Base-by-base conservation (phyloP, 169 alveolate species). In the Plasmodium inui region DNA sequence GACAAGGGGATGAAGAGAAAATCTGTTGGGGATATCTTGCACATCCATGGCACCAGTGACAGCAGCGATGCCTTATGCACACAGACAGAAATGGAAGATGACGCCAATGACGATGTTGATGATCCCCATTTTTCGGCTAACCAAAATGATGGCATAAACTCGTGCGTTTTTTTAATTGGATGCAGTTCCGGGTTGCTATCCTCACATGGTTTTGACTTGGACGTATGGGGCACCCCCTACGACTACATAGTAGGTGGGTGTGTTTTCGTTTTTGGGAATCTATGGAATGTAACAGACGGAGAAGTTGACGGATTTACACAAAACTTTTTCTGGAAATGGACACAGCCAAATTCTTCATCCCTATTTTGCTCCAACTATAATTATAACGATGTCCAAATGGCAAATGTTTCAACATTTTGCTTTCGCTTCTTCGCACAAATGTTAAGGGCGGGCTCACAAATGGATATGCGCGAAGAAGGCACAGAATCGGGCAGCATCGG, bases 261-360 rank as follows among this genome's bases (percentile, higher is more conserved):
- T 80, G 91, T 95, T 76, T 82, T 95, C 82, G 94, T 95, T 41
- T 72, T 92, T 37, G 97, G 97, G 30, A 93, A 93, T 81, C 92
- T 95, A 34, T 95, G 97, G 97, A 86, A 88, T 7, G 94, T 95
- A 39, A 95, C 97, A 17, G 97, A 95, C 44, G 96, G 96, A 28
- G 97, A 95, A 82, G 93, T 92, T 14, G 97, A 95, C 46, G 96
- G 96, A 30, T 74, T 95, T 32, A 85, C 96, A 9, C 95, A 94
- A 28, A 92, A 94, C 53, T 94, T 95, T 82, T 93, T 95, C 34
- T 95, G 96, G 95, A 95, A 95, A 83, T 95, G 97, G 97, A 95
- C 97, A 32, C 97, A 95, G 92, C 95, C 95, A 26, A 78, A 79
- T 70, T 44, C 94, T 44, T 95, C 96, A 2, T 92, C 96, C 37